Evolutionary conservation across 208 protist genomes (phyloP).

Genomic region (Acanthamoeba healyi): DNA sequence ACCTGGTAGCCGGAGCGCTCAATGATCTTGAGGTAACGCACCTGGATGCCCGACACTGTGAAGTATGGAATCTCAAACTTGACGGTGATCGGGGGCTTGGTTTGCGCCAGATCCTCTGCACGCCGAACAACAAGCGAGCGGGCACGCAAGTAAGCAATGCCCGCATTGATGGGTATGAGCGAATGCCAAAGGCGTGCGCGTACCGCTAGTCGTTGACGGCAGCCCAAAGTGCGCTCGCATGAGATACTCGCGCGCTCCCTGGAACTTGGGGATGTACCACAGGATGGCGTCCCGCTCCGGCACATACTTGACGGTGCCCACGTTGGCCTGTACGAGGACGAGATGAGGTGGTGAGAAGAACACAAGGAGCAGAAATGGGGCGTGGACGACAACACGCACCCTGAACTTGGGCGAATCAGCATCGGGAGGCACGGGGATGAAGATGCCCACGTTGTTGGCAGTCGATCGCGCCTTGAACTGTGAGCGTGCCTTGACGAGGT

Average conservation of each 20-base stretch:
- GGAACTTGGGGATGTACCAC: conserved; percentile 98
- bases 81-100: conserved; percentile 95
- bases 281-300: conserved; percentile 97
- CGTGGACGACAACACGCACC: background rate
- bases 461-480: conserved; percentile 95
- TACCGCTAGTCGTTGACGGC: conserved; percentile 91
- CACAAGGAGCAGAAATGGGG: background rate
- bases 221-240: conserved; percentile 97
- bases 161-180: too few species aligned
- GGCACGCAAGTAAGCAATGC: too few species aligned
- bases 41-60: conserved; percentile 98
- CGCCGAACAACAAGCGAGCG: background rate
- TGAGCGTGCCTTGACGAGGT: conserved; percentile 94
- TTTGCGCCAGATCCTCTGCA: background rate
- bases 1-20: conserved; percentile 94
- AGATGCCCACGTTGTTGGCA: conserved; percentile 98
- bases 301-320: conserved; percentile 92
- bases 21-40: conserved; percentile 98
- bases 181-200: conserved; percentile 42
- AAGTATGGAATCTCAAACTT: conserved; percentile 99
- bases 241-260: conserved; percentile 95
- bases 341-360: background rate
- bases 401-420: conserved; percentile 97
- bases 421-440: conserved; percentile 98
- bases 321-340: background rate